Conservation (phyloP, 2,329 filamentous ascomycete species). For the Microdochium bolleyi region DNA sequence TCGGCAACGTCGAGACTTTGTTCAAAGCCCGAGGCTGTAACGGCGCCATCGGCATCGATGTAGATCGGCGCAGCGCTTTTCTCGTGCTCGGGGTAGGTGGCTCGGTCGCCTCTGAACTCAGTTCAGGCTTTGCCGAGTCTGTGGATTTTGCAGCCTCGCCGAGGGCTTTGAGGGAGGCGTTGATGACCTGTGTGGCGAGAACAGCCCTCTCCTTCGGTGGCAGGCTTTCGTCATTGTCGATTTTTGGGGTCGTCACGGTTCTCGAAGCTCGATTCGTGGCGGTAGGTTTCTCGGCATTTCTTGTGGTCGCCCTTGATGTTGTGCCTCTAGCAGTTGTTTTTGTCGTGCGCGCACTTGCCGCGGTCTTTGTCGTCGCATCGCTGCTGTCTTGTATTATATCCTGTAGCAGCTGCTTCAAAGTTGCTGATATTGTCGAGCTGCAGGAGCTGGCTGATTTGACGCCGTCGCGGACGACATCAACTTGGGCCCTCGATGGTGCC, state of each 20-base stretch:
- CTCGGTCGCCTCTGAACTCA: conserved; percentile 8
- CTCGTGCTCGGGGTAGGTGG: conserved; percentile 24
- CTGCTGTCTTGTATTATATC: conserved; percentile 20
- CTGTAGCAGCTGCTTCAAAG: conserved; percentile 37
- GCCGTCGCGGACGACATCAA: conserved; percentile 44
- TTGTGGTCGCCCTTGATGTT: conserved; percentile 19
- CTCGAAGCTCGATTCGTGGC: conserved; percentile 8
- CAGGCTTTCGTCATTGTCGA: conserved; percentile 30
- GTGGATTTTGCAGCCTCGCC: conserved; percentile 54
- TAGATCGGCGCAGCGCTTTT: conserved; percentile 44
- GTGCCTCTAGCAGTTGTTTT: conserved; percentile 20
- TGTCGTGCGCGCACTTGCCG: conserved; percentile 8
- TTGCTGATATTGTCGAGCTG: conserved; percentile 38
- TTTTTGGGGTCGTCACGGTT: conserved; percentile 2
- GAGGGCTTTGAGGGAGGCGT: conserved; percentile 60
- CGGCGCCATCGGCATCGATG: conserved; percentile 50
- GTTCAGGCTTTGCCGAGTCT: conserved; percentile 19
- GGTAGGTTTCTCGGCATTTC: conserved; percentile 13
- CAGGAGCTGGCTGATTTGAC: conserved; percentile 45
- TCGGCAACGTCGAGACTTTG: conserved; percentile 47
- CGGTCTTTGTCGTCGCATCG: background rate
- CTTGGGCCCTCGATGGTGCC: conserved; percentile 15
- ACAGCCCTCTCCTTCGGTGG: conserved; percentile 53
- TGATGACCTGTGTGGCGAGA: conserved; percentile 67
- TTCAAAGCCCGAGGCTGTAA: conserved; percentile 55